A percentile compares a stretch with the other conserved stretches of the same genome.
Conservation (phyloP, 257 asterid species). For the Penstemon eatonii region DNA sequence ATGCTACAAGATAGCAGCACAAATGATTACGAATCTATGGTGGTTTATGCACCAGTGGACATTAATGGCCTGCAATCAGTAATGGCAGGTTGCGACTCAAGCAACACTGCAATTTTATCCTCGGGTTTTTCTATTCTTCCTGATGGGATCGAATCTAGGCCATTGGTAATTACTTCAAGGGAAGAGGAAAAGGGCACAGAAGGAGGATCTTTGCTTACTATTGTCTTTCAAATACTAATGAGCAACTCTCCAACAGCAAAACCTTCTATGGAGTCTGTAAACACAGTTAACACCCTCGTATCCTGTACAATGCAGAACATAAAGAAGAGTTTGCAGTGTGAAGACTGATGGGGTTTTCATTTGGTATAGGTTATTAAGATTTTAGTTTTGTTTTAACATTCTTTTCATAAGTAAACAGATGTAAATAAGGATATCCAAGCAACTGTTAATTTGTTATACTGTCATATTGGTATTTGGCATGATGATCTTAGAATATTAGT, state of each 20-base stretch:
- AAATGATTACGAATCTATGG: slow-evolving; percentile 61
- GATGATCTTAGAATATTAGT: background rate
- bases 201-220: slow-evolving; percentile 77
- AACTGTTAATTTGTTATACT: background rate
- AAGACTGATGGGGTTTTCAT: slow-evolving; percentile 37
- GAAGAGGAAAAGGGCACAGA: slow-evolving; percentile 67
- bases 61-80: slow-evolving; percentile 66
- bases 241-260: slow-evolving; percentile 53
- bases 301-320: slow-evolving; percentile 67
- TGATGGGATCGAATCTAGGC: slow-evolving; percentile 74
- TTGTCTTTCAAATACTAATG: slow-evolving; percentile 64
- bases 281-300: slow-evolving; percentile 59
- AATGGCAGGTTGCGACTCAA: slow-evolving; percentile 78
- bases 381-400: slow-evolving; percentile 1
- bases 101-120: slow-evolving; percentile 62
- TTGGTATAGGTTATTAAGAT: background rate
- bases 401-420: slow-evolving; percentile 22
- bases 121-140: slow-evolving; percentile 81
- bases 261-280: slow-evolving; percentile 54
- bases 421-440: slow-evolving; percentile 13
- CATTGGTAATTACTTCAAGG: slow-evolving; percentile 54
- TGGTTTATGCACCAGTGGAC: slow-evolving; percentile 76
- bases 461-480: background rate
- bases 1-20: slow-evolving; percentile 74
- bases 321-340: slow-evolving; percentile 70